Evolutionary conservation across 768 basidiomycete species (phyloP), one percentile per base, ranked within the genome.

Genomic region (Mycena pura): DNA sequence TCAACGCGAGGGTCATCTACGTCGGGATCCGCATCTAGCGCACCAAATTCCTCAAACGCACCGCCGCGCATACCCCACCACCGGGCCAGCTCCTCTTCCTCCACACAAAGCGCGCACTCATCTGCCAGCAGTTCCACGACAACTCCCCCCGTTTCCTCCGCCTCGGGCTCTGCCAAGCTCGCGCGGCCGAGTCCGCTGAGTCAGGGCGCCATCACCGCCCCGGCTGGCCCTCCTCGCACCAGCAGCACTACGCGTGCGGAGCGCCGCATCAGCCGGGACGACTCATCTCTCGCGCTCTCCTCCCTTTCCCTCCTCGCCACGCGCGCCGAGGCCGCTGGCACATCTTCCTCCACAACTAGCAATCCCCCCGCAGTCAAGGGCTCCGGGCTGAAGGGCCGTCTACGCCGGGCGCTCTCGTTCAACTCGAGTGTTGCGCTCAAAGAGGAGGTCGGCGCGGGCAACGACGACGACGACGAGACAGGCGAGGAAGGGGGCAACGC

Each of bases 381-480:
- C 32, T 82, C 85, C 14, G 93, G 93, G 0, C 80, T 96, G 64
- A 95, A 93, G 72, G 88, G 86, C 66, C 85, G 86, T 57, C 79
- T 94, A 38, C 86, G 90, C 39, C 86, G 91, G 27, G 92, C 89
- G 4, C 79, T 92, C 22, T 87, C 86, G 1, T 82, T 91, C 66
- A 88, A 86, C 63, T 84, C 87, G 8, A 74, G 76, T 32, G 76
- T 82, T 60, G 76, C 85, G 5, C 79, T 93, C 53, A 80, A 82
- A 28, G 86, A 89, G 64, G 84, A 83, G 67, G 83, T 84, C 39
- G 60, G 54, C 25, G 60, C 21, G 32, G 81, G 84, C 40, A 83
- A 81, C 29, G 74, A 73, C 11, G 77, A 76, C 25, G 73, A 69
- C 24, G 73, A 70, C 21, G 59, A 29, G 21, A 55, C 21, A 27